These are phyloP conservation scores for Pythium rishiriense DNA, from an alignment of 352 stramenopile species.

Conservation along the genomic window DNA sequence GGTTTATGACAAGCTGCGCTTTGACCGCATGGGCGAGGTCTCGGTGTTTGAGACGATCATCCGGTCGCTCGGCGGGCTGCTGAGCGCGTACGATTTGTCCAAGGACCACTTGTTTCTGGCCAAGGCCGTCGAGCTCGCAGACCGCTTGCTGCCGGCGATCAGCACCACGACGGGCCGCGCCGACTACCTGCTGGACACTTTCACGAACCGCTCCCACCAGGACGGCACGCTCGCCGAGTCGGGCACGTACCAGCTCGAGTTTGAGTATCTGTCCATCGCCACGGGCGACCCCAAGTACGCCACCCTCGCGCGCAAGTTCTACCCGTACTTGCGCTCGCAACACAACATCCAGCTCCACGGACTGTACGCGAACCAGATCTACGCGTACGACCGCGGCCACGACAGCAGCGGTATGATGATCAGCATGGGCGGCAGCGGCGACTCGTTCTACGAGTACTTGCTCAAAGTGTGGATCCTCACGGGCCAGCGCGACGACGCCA, in stretches of 20 bases:
- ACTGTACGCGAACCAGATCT: conserved; percentile 88
- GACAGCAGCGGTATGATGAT: conserved; percentile 32
- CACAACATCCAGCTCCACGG: conserved; percentile 65
- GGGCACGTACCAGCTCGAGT: conserved; percentile 86
- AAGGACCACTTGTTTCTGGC: conserved; percentile 86
- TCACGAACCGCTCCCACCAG: conserved; percentile 62
- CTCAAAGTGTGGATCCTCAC: conserved; percentile 97
- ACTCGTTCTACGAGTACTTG: conserved; percentile 99
- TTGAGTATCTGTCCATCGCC: conserved; percentile 72
- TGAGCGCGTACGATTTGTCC: conserved; percentile 95
- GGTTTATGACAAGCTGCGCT: conserved; percentile 77
- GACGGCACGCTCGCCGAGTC: conserved; percentile 51
- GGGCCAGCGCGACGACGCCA: conserved; percentile 59
- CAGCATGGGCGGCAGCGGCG: conserved; percentile 93
- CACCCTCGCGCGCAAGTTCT: conserved; percentile 66
- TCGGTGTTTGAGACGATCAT: conserved; percentile 99
- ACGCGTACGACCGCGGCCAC: conserved; percentile 28
- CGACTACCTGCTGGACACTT: conserved; percentile 86
- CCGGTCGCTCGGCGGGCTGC: conserved; percentile 95
- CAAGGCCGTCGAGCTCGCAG: conserved; percentile 92
- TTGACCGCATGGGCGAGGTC: conserved; percentile 81
- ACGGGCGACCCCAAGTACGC: conserved; percentile 79
- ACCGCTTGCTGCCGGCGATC: conserved; percentile 90
- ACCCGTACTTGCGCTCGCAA: conserved; percentile 31
- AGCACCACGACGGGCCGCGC: conserved; percentile 89